phyloP scores from a whole-genome alignment of 176 grass and related monocot species.

The Dendrocalamus sinicus region DNA sequence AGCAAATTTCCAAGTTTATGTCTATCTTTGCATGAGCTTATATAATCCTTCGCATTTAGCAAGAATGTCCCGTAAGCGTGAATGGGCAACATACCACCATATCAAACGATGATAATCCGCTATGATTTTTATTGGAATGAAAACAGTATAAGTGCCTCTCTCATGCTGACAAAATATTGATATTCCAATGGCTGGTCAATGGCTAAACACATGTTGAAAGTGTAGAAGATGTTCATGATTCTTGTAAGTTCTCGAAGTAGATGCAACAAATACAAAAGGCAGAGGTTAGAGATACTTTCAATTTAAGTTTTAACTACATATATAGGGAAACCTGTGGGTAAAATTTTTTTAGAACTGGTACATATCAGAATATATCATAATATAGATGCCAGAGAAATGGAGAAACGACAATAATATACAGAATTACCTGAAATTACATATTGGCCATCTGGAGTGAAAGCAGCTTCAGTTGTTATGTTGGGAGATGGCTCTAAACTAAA shows the following conservation, averaged over 20 bases:
- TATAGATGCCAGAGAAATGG: background rate
- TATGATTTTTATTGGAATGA: background rate
- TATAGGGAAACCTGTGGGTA: background rate
- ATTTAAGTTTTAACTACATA: background rate
- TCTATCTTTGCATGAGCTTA: constrained; percentile 2
- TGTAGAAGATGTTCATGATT: constrained; percentile 21
- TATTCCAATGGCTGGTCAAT: background rate
- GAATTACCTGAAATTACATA: constrained; percentile 88
- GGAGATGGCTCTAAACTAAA: constrained; percentile 97
- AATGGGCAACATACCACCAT: background rate
- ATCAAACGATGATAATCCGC: background rate
- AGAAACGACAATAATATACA: background rate
- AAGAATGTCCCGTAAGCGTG: background rate
- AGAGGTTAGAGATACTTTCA: background rate
- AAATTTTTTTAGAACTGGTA: constrained; percentile 13
- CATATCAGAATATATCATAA: constrained; percentile 29
- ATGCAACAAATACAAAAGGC: background rate
- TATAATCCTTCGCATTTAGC: background rate
- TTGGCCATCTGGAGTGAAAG: constrained; percentile 95
- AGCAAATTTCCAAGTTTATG: constrained; percentile 29
- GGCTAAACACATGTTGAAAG: constrained; percentile 21
- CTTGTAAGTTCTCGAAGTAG: constrained; percentile 2
- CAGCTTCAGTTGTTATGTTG: constrained; percentile 79
- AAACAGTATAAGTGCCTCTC: constrained; percentile 17
- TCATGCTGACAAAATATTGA: constrained; percentile 20